A percentile compares a stretch with the other conserved stretches of the same genome.
These are phyloP conservation scores for Puccinia hordei DNA, from an alignment of 1,284 basidiomycete genomes.

Conservation along the genomic window DNA sequence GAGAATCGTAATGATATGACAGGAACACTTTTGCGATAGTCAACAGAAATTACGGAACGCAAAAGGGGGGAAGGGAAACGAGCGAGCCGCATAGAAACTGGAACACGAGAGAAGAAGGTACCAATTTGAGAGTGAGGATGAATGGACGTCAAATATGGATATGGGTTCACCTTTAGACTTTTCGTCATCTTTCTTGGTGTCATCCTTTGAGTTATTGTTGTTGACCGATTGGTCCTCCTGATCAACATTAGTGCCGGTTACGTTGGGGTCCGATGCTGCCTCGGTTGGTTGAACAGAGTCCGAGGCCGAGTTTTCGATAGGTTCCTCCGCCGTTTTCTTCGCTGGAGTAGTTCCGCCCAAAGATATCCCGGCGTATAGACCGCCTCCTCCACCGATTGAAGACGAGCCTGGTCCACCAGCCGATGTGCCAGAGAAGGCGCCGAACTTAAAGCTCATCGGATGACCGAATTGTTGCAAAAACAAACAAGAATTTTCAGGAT, in stretches of 20 bases:
- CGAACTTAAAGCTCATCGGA: constrained; percentile 51
- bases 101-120: not conserved
- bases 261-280: not conserved
- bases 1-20: not conserved
- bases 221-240: not conserved
- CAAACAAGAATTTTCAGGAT: not conserved
- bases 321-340: constrained; percentile 26
- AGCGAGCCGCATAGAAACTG: not conserved
- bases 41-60: not conserved
- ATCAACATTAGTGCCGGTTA: not conserved
- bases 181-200: constrained; percentile 42
- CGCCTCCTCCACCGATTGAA: constrained; percentile 40
- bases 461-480: not conserved
- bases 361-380: constrained; percentile 50
- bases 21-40: not conserved
- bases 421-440: constrained; percentile 27
- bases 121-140: constrained; percentile 11
- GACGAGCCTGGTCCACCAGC: constrained; percentile 28
- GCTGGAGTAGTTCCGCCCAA: constrained; percentile 29
- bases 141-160: constrained; percentile 21
- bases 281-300: not conserved
- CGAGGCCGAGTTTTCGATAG: not conserved
- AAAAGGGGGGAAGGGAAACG: not conserved
- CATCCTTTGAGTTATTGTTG: not conserved
- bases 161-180: constrained; percentile 50